phyloP scores from a whole-genome alignment of 1,284 basidiomycete species.

The Cutaneotrichosporon cavernicola region DNA sequence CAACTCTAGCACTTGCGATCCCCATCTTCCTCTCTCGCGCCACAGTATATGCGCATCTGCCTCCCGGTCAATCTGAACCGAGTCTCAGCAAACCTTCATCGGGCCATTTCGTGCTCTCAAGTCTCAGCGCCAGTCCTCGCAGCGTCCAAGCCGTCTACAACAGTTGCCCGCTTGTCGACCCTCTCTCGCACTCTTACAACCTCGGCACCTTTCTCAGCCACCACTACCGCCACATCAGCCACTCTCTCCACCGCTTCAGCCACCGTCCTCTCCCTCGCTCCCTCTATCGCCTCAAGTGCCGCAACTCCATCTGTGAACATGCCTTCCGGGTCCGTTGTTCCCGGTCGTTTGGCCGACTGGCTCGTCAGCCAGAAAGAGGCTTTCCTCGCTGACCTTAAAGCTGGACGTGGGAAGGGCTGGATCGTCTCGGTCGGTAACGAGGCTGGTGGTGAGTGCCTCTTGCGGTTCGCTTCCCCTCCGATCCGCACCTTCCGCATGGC shows the following conservation, averaged over 20 bases:
- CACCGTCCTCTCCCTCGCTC: not conserved
- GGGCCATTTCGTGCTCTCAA: conserved; percentile 26
- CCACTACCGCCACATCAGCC: conserved; percentile 3
- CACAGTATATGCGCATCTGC: conserved; percentile 40
- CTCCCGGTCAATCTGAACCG: conserved; percentile 37
- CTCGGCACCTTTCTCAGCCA: conserved; percentile 11
- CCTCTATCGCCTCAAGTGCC: not conserved
- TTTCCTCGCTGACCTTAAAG: conserved; percentile 57
- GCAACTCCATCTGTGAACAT: conserved; percentile 2
- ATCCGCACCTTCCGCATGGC: not conserved
- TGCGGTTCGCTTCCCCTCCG: not conserved
- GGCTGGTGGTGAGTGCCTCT: conserved; percentile 68
- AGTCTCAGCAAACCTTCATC: conserved; percentile 34
- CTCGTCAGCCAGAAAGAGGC: conserved; percentile 53
- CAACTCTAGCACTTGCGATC: conserved; percentile 2
- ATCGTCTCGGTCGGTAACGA: conserved; percentile 86
- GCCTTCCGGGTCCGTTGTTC: not conserved
- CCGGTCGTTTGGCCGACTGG: conserved; percentile 48
- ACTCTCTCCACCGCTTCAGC: not conserved
- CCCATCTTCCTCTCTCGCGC: conserved; percentile 9
- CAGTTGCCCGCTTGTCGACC: not conserved
- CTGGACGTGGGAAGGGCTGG: conserved; percentile 63
- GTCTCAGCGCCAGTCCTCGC: not conserved
- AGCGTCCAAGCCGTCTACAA: not conserved
- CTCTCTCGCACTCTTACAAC: conserved; percentile 5